Conservation (phyloP, 257 asterid species). For the Petrea volubilis region DNA sequence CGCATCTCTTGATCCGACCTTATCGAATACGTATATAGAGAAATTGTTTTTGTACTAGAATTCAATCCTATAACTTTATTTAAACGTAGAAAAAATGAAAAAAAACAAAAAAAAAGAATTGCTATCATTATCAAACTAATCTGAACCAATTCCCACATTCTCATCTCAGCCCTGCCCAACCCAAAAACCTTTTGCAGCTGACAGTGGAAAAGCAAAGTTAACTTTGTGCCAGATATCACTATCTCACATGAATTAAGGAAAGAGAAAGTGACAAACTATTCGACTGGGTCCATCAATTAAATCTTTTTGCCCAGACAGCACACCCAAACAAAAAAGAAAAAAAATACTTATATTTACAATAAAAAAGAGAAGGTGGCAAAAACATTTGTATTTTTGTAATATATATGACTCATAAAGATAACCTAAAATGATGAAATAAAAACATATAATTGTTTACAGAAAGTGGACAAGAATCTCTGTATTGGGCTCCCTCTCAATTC, state of each 20-base stretch:
- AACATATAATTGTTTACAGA: slow-evolving; percentile 14
- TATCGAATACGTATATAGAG: no score
- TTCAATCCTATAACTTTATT: no score
- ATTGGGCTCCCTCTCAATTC: slow-evolving; percentile 21
- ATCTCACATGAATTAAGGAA: slow-evolving; percentile 46
- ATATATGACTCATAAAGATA: slow-evolving; percentile 27
- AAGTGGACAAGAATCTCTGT: slow-evolving; percentile 36
- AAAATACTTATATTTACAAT: no score
- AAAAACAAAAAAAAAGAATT: no score
- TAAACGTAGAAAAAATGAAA: no score
- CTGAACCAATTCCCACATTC: slow-evolving; percentile 20
- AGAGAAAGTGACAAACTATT: slow-evolving; percentile 42
- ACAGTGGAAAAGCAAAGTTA: slow-evolving; percentile 35
- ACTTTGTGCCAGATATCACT: slow-evolving; percentile 43
- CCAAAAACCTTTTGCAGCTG: slow-evolving; percentile 39
- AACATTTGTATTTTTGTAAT: neutral
- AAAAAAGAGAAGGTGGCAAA: neutral
- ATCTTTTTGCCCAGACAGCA: slow-evolving; percentile 31
- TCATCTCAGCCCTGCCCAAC: slow-evolving; percentile 13
- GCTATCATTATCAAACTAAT: no score
- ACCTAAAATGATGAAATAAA: slow-evolving; percentile 35
- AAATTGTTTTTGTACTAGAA: no score
- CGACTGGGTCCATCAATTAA: slow-evolving; percentile 30
- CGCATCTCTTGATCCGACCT: no score
- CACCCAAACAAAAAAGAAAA: neutral